Conservation (phyloP, 2,329 filamentous ascomycete species). For the Chaetomium sp. region DNA sequence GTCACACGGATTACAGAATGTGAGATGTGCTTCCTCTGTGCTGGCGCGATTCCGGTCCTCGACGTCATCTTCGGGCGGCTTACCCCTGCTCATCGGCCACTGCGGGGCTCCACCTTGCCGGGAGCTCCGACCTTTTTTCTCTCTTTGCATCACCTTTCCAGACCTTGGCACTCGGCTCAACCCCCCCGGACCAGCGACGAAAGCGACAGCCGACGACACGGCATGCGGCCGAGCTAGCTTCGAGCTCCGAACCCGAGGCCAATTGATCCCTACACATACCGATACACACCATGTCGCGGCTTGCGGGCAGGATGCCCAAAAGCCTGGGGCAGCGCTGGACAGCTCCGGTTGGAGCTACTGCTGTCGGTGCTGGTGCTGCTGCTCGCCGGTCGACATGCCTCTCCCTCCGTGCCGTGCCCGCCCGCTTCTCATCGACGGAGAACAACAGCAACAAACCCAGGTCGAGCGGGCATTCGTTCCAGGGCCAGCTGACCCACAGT, state of each 20-base stretch:
- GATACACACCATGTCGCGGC: slow-evolving; percentile 34
- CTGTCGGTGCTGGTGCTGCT: background rate
- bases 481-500: slow-evolving; percentile 58
- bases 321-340: slow-evolving; percentile 26
- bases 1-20: background rate
- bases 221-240: slow-evolving; percentile 20
- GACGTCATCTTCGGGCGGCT: background rate
- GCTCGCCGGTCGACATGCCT: slow-evolving; percentile 23
- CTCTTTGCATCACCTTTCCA: background rate
- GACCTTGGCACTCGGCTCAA: slow-evolving; percentile 22
- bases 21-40: background rate
- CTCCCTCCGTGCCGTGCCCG: slow-evolving; percentile 21
- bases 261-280: slow-evolving; percentile 9
- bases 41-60: background rate
- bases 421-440: slow-evolving; percentile 27
- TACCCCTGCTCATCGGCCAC: background rate
- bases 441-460: slow-evolving; percentile 17
- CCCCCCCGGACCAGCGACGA: slow-evolving; percentile 14
- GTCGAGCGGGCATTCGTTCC: slow-evolving; percentile 43
- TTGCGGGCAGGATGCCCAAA: slow-evolving; percentile 34
- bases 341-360: slow-evolving; percentile 3
- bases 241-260: slow-evolving; percentile 4
- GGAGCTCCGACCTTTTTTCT: slow-evolving; percentile 17
- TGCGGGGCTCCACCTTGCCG: slow-evolving; percentile 6
- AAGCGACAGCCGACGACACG: slow-evolving; percentile 11